Evolutionary conservation across 2,329 filamentous ascomycete genomes (phyloP), one percentile per base, ranked within the genome.

Genomic region (Fusarium sulawesiense): DNA sequence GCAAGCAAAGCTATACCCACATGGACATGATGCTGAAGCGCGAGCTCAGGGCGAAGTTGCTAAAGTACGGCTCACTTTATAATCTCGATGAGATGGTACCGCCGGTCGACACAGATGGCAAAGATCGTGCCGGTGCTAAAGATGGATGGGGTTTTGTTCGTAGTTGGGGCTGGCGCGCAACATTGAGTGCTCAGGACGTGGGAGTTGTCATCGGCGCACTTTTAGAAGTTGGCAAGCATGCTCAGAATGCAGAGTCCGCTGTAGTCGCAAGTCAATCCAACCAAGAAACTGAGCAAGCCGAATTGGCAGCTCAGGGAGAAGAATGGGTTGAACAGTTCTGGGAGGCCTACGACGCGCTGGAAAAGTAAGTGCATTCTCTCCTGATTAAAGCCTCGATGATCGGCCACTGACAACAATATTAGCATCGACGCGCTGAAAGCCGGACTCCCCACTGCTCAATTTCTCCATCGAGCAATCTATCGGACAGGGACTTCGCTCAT

Each of bases 1-100:
- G 94, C 81, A 94, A 93, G 75, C 96, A 98, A 80, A 95, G 90
- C 77, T 99, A 98, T 78, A 93, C 94, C 0, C 96, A 99, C 79
- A 98, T 99, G 94, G 95, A 98, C 80, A 97, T 98, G 90, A 91
- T 97, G 80, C 84, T 99, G 34, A 99, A 98, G 81, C 91, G 93
- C 7, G 93, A 93, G 30, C 82, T 98, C 30, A 90, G 95, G 44
- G 89, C 93, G 49, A 93, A 97, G 64, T 86, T 99, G 3, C 85
- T 98, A 21, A 95, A 95, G 75, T 98, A 97, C 77, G 94, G 94
- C 0, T 93, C 93, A 2, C 86, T 97, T 65, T 99, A 98, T 79
- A 96, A 97, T 29, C 87, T 99, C 2, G 94, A 98, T 70, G 96
- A 95, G 54, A 89, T 99, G 76, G 94, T 99, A 0, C 95, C 95